Evolutionary conservation across 805 yeast species (phyloP).

Genomic region (Diddensiella santjacobensis): DNA sequence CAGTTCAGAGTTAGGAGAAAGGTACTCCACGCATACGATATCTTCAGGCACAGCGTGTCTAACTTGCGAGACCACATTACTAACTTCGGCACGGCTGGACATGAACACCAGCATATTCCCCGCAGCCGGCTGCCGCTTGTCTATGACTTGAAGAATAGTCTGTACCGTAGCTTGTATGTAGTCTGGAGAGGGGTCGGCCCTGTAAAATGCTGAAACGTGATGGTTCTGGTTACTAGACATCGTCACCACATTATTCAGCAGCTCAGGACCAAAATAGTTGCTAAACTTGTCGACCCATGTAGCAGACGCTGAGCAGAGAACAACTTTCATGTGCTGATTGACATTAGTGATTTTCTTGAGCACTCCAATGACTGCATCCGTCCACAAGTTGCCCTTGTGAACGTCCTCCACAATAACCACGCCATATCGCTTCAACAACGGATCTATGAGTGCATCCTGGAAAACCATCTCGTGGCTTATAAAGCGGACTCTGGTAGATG

Average conservation of each 20-base stretch:
- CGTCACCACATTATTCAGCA: not conserved
- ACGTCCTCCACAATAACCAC: slow-evolving; percentile 84
- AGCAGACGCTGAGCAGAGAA: slow-evolving; percentile 5
- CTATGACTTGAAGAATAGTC: slow-evolving; percentile 49
- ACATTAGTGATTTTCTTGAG: slow-evolving; percentile 51
- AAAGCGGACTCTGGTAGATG: slow-evolving; percentile 59
- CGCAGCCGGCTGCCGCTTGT: not conserved
- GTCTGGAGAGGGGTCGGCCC: slow-evolving; percentile 56
- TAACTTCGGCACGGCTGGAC: slow-evolving; percentile 86
- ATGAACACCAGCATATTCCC: slow-evolving; percentile 73
- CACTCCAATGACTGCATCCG: slow-evolving; percentile 70
- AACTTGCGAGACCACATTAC: slow-evolving; percentile 27
- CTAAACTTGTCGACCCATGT: not conserved
- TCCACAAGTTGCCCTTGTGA: slow-evolving; percentile 71
- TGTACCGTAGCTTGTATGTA: slow-evolving; percentile 74
- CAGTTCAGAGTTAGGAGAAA: not conserved
- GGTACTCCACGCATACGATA: not conserved
- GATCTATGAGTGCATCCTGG: slow-evolving; percentile 63
- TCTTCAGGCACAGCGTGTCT: not conserved
- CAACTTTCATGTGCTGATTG: slow-evolving; percentile 49
- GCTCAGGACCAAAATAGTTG: not conserved
- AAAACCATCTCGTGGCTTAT: slow-evolving; percentile 79
- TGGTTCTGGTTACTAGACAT: not conserved
- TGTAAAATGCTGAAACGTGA: slow-evolving; percentile 51
- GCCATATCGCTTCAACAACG: slow-evolving; percentile 56